phyloP scores from a whole-genome alignment of 1,284 basidiomycete species.

The Salmacisia buchloeana region DNA sequence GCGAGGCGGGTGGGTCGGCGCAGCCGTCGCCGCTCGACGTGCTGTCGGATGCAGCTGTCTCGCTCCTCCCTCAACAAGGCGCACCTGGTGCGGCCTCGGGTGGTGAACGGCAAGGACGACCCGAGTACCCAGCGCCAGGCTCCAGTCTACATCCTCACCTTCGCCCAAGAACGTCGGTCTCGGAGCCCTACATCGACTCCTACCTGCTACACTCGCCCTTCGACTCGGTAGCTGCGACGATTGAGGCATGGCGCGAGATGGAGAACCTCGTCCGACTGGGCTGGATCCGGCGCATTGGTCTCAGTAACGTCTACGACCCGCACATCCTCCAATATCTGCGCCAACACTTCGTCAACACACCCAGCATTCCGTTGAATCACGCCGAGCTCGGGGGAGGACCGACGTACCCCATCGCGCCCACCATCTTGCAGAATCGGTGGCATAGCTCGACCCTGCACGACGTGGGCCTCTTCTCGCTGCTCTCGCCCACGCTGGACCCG shows the following conservation, averaged over 20 bases:
- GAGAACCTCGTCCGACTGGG: constrained; percentile 37
- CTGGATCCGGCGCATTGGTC: constrained; percentile 34
- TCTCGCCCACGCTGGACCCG: constrained; percentile 34
- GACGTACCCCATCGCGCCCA: constrained; percentile 21
- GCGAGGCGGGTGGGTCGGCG: not conserved
- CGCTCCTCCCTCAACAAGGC: not conserved
- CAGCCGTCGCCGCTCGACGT: not conserved
- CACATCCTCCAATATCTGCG: constrained; percentile 33
- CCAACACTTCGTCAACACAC: constrained; percentile 6
- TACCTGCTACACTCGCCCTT: constrained; percentile 43
- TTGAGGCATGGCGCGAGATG: constrained; percentile 42
- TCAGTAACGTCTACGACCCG: constrained; percentile 44
- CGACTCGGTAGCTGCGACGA: constrained; percentile 33
- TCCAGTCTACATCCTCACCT: not conserved
- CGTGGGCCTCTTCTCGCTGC: constrained; percentile 37
- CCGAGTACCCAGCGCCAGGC: not conserved
- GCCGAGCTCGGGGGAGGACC: not conserved
- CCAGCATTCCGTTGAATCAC: not conserved
- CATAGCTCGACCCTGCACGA: constrained; percentile 45
- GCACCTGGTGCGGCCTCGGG: too few relatives aligned
- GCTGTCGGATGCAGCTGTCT: not conserved
- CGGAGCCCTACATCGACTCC: constrained; percentile 36
- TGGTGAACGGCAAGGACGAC: too few relatives aligned
- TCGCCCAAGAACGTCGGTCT: not conserved
- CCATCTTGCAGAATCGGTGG: constrained; percentile 46